phyloP scores from a whole-genome alignment of 495 filamentous ascomycete species.

The Aspergillus cavernicola region DNA sequence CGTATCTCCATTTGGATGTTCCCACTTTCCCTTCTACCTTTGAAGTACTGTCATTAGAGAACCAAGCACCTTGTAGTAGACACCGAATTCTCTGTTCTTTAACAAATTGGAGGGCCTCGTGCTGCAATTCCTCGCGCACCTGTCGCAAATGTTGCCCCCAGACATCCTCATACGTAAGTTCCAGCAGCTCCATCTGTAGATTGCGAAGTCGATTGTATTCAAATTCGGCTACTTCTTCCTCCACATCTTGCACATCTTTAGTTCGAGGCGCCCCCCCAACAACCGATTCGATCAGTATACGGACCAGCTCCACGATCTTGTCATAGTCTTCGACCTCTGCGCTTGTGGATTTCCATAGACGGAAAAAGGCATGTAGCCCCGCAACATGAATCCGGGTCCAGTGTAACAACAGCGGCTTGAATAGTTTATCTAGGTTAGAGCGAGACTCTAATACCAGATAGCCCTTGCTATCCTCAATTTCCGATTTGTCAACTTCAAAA shows the following conservation, averaged over 20 bases:
- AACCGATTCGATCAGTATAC: slow-evolving; percentile 88
- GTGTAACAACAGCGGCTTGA: slow-evolving; percentile 83
- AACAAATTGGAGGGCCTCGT: slow-evolving; percentile 91
- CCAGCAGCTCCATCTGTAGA: slow-evolving; percentile 92
- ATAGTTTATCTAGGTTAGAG: slow-evolving; percentile 78
- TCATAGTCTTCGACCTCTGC: slow-evolving; percentile 83
- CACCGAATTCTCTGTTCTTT: slow-evolving; percentile 96
- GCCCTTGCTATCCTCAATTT: slow-evolving; percentile 73
- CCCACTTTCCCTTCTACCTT: slow-evolving; percentile 39
- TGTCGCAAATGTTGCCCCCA: slow-evolving; percentile 90
- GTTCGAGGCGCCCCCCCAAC: slow-evolving; percentile 78
- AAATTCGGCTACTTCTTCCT: slow-evolving; percentile 82
- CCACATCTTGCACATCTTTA: slow-evolving; percentile 83
- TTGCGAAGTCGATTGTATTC: slow-evolving; percentile 73
- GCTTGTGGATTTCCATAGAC: slow-evolving; percentile 85
- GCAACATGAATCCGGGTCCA: slow-evolving; percentile 95
- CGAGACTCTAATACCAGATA: slow-evolving; percentile 75
- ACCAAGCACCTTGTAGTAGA: slow-evolving; percentile 86
- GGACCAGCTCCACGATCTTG: slow-evolving; percentile 84
- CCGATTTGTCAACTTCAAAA: slow-evolving; percentile 88
- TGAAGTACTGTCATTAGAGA: slow-evolving; percentile 53
- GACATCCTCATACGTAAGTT: slow-evolving; percentile 85
- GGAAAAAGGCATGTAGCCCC: slow-evolving; percentile 83
- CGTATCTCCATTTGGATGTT: slow-evolving; percentile 65
- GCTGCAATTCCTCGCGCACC: slow-evolving; percentile 87